Evolutionary conservation across 179 eudicot species (phyloP).

Genomic region (Silene noctiflora): DNA sequence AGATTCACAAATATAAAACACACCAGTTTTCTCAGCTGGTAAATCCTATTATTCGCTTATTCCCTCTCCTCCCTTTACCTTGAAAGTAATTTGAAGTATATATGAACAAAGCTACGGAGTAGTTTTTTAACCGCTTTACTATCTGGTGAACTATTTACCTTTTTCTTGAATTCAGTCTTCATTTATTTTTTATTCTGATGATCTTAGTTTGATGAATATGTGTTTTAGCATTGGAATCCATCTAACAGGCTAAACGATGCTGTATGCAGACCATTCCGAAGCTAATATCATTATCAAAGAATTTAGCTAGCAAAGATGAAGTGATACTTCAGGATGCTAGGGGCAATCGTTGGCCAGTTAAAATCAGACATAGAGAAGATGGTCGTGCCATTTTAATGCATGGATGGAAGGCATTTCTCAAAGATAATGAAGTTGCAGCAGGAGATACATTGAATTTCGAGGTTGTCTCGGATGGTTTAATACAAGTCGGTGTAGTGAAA

Average conservation of each 20-base stretch:
- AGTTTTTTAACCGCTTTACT: too few species aligned
- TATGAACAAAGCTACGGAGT: too few species aligned
- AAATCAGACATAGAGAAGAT: conserved; percentile 20
- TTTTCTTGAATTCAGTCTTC: too few species aligned
- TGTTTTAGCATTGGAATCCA: not conserved
- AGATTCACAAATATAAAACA: conserved; percentile 22
- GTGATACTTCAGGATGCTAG: conserved; percentile 21
- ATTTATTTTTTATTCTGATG: too few species aligned
- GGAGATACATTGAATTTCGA: conserved; percentile 23
- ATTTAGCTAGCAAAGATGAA: conserved; percentile 21
- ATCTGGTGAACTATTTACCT: too few species aligned
- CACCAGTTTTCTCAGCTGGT: conserved; percentile 31
- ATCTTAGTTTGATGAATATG: not conserved
- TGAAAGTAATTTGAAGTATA: not conserved
- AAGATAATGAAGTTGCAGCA: conserved; percentile 15
- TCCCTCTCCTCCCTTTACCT: not conserved
- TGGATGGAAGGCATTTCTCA: conserved; percentile 30
- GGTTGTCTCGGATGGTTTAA: conserved; percentile 22
- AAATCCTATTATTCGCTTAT: not conserved
- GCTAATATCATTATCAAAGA: conserved; percentile 18
- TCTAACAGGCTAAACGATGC: not conserved
- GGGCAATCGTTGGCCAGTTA: conserved; percentile 28
- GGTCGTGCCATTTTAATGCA: conserved; percentile 19
- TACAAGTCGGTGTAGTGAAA: conserved; percentile 18
- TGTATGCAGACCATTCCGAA: conserved; percentile 22